Conservation (phyloP, 1,139 yeast species). For the Torulaspora globosa region DNA sequence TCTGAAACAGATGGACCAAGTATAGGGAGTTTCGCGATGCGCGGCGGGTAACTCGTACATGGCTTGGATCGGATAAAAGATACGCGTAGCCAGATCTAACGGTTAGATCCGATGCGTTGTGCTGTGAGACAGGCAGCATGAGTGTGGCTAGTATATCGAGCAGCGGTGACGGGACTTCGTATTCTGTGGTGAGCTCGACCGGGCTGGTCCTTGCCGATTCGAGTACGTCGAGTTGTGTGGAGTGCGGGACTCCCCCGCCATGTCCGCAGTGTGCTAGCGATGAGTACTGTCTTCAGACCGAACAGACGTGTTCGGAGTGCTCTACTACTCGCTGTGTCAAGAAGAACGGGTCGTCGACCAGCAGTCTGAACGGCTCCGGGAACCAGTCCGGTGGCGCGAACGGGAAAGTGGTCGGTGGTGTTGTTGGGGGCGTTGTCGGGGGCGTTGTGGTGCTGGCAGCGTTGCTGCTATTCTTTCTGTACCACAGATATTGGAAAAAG, state of each 20-base stretch:
- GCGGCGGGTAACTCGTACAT: neutral
- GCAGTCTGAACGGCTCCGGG: slow-evolving; percentile 12
- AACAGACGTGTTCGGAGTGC: slow-evolving; percentile 56
- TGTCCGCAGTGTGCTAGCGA: slow-evolving; percentile 57
- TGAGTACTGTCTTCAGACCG: slow-evolving; percentile 49
- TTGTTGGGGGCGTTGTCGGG: slow-evolving; percentile 64
- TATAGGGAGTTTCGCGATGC: neutral
- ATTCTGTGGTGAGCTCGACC: slow-evolving; percentile 13
- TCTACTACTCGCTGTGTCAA: slow-evolving; percentile 52
- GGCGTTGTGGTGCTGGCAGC: slow-evolving; percentile 43
- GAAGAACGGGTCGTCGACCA: slow-evolving; percentile 18
- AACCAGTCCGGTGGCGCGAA: slow-evolving; percentile 5
- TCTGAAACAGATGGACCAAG: neutral
- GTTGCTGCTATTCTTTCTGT: slow-evolving; percentile 40
- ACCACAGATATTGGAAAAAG: slow-evolving; percentile 40
- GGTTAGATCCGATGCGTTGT: neutral
- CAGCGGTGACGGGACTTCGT: slow-evolving; percentile 6
- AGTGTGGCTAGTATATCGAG: slow-evolving; percentile 7
- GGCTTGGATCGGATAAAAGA: neutral
- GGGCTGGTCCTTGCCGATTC: slow-evolving; percentile 23
- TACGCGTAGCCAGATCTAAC: neutral
- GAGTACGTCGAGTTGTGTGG: slow-evolving; percentile 41
- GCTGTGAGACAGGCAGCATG: neutral
- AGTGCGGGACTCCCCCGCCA: slow-evolving; percentile 41
- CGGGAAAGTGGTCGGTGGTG: slow-evolving; percentile 47